phyloP scores from a whole-genome alignment of 2,329 filamentous ascomycete species.

The Aspergillus bombycis region DNA sequence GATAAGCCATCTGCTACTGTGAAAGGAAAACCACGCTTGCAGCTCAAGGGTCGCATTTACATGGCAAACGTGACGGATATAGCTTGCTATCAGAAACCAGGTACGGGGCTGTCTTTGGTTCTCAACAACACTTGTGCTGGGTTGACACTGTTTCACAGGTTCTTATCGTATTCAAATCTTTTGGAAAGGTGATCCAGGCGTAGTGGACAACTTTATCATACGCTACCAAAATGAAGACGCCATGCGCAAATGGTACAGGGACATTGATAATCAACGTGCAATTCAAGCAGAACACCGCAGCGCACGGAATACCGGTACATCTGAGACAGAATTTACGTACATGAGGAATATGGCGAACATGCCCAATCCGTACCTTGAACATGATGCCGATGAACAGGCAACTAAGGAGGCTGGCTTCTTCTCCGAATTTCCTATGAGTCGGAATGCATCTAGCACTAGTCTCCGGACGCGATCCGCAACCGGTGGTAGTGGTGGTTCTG shows the following conservation, averaged over 20 bases:
- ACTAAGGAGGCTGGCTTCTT: constrained; percentile 40
- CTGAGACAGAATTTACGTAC: constrained; percentile 77
- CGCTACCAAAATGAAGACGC: constrained; percentile 88
- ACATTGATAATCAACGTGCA: constrained; percentile 74
- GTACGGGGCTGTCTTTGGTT: constrained; percentile 55
- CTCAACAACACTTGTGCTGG: constrained; percentile 8
- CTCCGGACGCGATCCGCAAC: constrained; percentile 77
- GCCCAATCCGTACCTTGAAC: constrained; percentile 79
- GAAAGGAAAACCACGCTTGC: constrained; percentile 75
- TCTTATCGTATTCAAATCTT: constrained; percentile 96
- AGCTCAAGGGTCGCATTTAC: constrained; percentile 95
- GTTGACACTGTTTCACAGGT: constrained; percentile 53
- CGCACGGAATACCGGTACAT: constrained; percentile 59
- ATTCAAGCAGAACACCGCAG: constrained; percentile 56
- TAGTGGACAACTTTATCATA: constrained; percentile 96
- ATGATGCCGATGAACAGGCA: constrained; percentile 57
- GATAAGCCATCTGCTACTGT: constrained; percentile 72
- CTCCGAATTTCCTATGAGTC: constrained; percentile 59
- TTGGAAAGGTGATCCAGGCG: constrained; percentile 95
- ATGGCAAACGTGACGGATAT: constrained; percentile 99
- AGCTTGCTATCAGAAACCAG: constrained; percentile 82
- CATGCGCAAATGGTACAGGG: constrained; percentile 88
- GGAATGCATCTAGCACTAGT: constrained; percentile 74
- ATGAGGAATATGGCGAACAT: constrained; percentile 69
- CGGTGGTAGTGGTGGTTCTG: constrained; percentile 54